A percentile compares a stretch with the other conserved stretches of the same genome.
Conservation (phyloP, 2,329 filamentous ascomycete species). For the Cladosporium sp. region DNA sequence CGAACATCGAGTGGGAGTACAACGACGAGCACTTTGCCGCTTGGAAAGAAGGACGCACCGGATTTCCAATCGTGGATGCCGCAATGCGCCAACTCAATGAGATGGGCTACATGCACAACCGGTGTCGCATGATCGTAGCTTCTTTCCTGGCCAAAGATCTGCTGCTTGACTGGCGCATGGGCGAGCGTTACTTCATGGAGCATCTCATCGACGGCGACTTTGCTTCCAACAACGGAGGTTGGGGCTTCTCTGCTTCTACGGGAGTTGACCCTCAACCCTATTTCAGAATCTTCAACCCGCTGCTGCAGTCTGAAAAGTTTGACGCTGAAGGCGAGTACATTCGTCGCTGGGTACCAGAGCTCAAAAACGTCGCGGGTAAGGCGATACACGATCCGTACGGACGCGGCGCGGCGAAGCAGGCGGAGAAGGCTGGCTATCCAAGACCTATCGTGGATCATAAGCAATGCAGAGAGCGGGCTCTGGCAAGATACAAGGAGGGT, state of each 20-base stretch:
- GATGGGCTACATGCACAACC: slow-evolving; percentile 79
- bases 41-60: slow-evolving; percentile 74
- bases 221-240: slow-evolving; percentile 72
- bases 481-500: slow-evolving; percentile 69
- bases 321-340: slow-evolving; percentile 79
- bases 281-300: slow-evolving; percentile 85
- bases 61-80: slow-evolving; percentile 81
- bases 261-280: slow-evolving; percentile 87
- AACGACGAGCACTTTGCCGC: slow-evolving; percentile 65
- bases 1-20: slow-evolving; percentile 81
- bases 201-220: slow-evolving; percentile 77
- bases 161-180: slow-evolving; percentile 78
- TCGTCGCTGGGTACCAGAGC: slow-evolving; percentile 76
- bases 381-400: slow-evolving; percentile 81
- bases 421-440: slow-evolving; percentile 70
- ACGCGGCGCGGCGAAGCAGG: slow-evolving; percentile 59
- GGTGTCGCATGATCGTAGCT: slow-evolving; percentile 79
- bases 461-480: slow-evolving; percentile 63
- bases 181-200: slow-evolving; percentile 81
- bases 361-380: slow-evolving; percentile 62
- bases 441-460: slow-evolving; percentile 74
- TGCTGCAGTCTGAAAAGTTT: slow-evolving; percentile 83
- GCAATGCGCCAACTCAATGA: slow-evolving; percentile 75
- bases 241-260: slow-evolving; percentile 65
- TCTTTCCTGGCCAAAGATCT: slow-evolving; percentile 80